Evolutionary conservation across 1,139 yeast genomes (phyloP), one percentile per base, ranked within the genome.

Genomic region (Nakaseomyces sp.): DNA sequence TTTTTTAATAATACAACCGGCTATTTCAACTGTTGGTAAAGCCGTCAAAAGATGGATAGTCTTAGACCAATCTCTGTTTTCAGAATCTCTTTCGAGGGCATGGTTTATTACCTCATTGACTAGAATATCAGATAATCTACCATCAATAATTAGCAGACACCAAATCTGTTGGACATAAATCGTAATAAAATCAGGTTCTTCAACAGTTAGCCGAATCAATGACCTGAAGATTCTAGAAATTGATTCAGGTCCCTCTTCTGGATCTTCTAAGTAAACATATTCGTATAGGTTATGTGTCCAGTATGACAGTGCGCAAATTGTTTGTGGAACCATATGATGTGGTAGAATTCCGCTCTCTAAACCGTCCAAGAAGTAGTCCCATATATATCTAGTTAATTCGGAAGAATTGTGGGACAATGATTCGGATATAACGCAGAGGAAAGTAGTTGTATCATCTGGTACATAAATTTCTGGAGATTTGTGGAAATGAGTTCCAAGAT

Each of bases 221-320:
- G 76, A 75, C 40, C 91, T 70, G 29, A 86, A 70, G 9, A 86
- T 64, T 39, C 76, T 77, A 0, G 82, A 74, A 3, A 81, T 74
- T 45, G 76, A 69, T 43, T 76, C 81, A 1, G 77, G 73, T 0
- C 94, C 93, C 47, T 65, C 67, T 31, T 71, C 72, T 25, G 74
- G 77, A 53, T 72, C 75, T 25, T 67, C 69, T 37, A 73, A 57
- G 54, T 71, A 80, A 12, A 85, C 78, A 52, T 76, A 64, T 20
- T 70, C 71, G 55, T 79, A 76, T 24, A 85, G 68, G 54, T 86
- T 83, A 29, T 73, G 73, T n/a, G 84, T 71, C 95, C 95, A 87
- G 2, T 93, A 89, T 1, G 86, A 71, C 10, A 81, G 67, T 56
- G 78, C 79, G 50, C 73, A 64, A 4, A 81, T 66, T 1, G 56